Evolutionary conservation across 73 alveolate species (phyloP), one percentile per base, ranked within the genome.

Genomic region (Paramecium sexaurelia): DNA sequence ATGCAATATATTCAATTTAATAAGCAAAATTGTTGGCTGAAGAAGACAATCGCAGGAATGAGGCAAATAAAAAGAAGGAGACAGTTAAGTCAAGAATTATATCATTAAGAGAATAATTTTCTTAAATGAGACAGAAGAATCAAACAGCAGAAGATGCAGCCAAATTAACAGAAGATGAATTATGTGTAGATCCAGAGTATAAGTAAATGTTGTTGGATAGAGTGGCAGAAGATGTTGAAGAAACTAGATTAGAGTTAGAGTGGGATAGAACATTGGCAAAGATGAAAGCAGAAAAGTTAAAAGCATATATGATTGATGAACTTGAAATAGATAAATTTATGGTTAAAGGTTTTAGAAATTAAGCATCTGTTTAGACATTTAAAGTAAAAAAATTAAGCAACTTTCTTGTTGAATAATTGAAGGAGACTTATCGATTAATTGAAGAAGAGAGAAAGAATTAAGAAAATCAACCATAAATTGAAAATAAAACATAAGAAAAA

Each of bases 1-100:
- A 40, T 47, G 20, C 69, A 27, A 82, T 88, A 9, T 88, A 88
- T 55, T 88, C 94, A 13, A 88, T 88, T 29, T 27, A 96, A 84
- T 93, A 97, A 85, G 97, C 97, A 37, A 94, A 97, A 91, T 55
- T 96, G 20, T 75, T 96, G 37, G 97, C 98, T 41, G 99, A 97
- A 85, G 99, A 97, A 75, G 98, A 97, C 69, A 95, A 94, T 85
- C 93, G 96, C 35, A 36, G 93, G 83, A 95, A 93, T 67, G 93
- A 93, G 45, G 99, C 99, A 26, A 96, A 97, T 47, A 95, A 94
- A 93, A 93, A 95, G 92, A 97, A 97, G 69, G 98, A 96, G 24
- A 93, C 95, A 2, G 97, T 94, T 7, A 92, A 96, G 56, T 90
- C 87, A 24, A 56, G 94, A 15, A 93, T 97, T 56, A 40, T 89